A percentile compares a stretch with the other conserved stretches of the same genome.
phyloP scores from a whole-genome alignment of 2,329 filamentous ascomycete species.

The Capronia americana region DNA sequence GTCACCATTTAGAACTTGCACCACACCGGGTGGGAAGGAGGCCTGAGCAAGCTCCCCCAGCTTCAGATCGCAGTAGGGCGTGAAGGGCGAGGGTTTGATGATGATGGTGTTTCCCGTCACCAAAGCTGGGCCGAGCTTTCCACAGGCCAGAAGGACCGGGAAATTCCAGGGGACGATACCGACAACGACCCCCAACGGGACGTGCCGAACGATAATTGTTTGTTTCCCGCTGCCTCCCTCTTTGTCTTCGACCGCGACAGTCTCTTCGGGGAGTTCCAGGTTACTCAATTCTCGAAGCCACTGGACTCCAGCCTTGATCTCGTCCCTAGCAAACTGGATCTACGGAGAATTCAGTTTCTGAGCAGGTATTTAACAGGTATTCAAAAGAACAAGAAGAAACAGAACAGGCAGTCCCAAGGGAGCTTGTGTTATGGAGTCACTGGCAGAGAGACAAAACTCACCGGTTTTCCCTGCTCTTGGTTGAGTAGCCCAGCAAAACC shows the following conservation, averaged over 20 bases:
- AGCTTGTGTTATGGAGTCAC: too few relatives aligned
- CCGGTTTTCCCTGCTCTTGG: slow-evolving; percentile 51
- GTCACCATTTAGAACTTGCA: slow-evolving; percentile 66
- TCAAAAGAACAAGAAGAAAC: not conserved
- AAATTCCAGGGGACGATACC: slow-evolving; percentile 69
- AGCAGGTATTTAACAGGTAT: not conserved
- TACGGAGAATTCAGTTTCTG: slow-evolving; percentile 1
- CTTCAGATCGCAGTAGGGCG: slow-evolving; percentile 59
- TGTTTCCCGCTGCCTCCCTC: slow-evolving; percentile 25
- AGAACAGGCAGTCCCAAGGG: too few relatives aligned
- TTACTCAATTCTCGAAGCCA: slow-evolving; percentile 29
- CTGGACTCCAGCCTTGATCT: slow-evolving; percentile 26
- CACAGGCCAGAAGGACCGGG: slow-evolving; percentile 50
- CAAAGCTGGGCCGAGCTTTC: slow-evolving; percentile 59
- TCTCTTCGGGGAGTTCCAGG: slow-evolving; percentile 33
- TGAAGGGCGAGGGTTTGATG: slow-evolving; percentile 65
- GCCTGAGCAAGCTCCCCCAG: slow-evolving; percentile 63
- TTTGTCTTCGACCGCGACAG: slow-evolving; percentile 5
- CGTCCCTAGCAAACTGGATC: slow-evolving; percentile 34
- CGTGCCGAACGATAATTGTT: slow-evolving; percentile 43
- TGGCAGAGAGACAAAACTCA: slow-evolving; percentile 20
- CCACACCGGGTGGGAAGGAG: slow-evolving; percentile 67
- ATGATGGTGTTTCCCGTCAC: slow-evolving; percentile 63
- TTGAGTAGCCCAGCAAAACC: slow-evolving; percentile 49
- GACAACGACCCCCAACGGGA: slow-evolving; percentile 51